phyloP scores from a whole-genome alignment of 2,329 filamentous ascomycete genomes.

The Xylaria sp. region DNA sequence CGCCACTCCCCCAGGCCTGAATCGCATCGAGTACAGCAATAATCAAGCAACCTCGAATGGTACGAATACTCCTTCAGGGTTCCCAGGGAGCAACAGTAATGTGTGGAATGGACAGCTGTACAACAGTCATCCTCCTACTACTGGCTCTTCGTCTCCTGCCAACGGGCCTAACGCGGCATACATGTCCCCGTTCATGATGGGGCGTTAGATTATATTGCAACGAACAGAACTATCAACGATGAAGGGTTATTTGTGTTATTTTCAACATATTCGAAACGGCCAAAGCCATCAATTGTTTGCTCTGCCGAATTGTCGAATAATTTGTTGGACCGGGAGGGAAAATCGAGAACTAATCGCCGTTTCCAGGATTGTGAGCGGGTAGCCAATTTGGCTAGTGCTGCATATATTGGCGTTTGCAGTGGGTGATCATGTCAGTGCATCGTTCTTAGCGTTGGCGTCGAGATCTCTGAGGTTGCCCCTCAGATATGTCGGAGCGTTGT shows the following conservation, averaged over 20 bases:
- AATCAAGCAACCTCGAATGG: constrained; percentile 40
- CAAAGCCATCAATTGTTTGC: not conserved
- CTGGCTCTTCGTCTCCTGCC: constrained; percentile 41
- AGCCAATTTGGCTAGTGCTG: constrained; percentile 46
- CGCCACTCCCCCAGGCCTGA: constrained; percentile 76
- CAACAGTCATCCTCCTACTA: constrained; percentile 42
- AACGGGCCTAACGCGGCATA: constrained; percentile 42
- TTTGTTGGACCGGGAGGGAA: constrained; percentile 23
- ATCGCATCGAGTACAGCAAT: constrained; percentile 43
- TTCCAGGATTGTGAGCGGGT: constrained; percentile 41
- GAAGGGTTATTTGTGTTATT: constrained; percentile 9
- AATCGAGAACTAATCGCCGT: constrained; percentile 26
- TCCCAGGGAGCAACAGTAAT: constrained; percentile 39
- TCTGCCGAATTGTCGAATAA: constrained; percentile 6
- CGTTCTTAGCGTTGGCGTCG: constrained; percentile 50
- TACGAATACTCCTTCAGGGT: constrained; percentile 42
- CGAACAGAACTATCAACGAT: not conserved
- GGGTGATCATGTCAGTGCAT: constrained; percentile 45
- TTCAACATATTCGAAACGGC: constrained; percentile 17
- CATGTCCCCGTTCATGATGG: constrained; percentile 45
- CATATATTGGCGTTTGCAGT: constrained; percentile 48
- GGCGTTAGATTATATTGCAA: constrained; percentile 37
- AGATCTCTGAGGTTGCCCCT: constrained; percentile 46
- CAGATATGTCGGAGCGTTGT: constrained; percentile 43
- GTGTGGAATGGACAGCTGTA: constrained; percentile 46